These are phyloP conservation scores for Penicilliopsis zonata DNA, from an alignment of 495 filamentous ascomycete species.

Conservation along the genomic window DNA sequence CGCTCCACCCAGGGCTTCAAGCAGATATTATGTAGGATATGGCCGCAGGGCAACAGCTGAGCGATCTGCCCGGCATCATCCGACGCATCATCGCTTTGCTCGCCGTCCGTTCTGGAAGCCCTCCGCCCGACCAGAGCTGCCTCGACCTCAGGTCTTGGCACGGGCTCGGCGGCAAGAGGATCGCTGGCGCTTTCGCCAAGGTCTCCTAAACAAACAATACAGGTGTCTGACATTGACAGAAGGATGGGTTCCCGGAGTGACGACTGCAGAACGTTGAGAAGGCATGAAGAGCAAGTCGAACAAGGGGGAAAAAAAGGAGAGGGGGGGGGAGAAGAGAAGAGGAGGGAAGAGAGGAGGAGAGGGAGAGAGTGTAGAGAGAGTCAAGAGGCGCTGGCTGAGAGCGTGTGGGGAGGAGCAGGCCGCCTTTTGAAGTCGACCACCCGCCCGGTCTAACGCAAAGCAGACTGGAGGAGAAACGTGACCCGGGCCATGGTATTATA, in stretches of 20 bases:
- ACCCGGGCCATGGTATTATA: too few relatives aligned
- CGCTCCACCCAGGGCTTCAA: slow-evolving; percentile 87
- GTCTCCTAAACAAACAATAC: slow-evolving; percentile 92
- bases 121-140: too few relatives aligned
- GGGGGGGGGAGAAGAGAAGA: slow-evolving; percentile 5
- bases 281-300: slow-evolving; percentile 35
- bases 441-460: slow-evolving; percentile 32
- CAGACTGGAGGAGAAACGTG: slow-evolving; percentile 28
- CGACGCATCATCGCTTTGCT: slow-evolving; percentile 13
- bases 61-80: slow-evolving; percentile 44
- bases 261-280: slow-evolving; percentile 18
- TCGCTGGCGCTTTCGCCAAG: slow-evolving; percentile 53
- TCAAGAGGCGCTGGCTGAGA: slow-evolving; percentile 7
- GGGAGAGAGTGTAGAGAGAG: slow-evolving; percentile 15
- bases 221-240: slow-evolving; percentile 74
- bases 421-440: slow-evolving; percentile 35
- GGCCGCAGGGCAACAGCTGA: slow-evolving; percentile 63
- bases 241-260: slow-evolving; percentile 18
- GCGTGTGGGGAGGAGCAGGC: slow-evolving; percentile 27
- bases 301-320: not conserved
- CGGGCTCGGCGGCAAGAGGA: slow-evolving; percentile 30
- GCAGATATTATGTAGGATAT: slow-evolving; percentile 85
- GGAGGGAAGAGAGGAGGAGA: slow-evolving; percentile 8
- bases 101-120: too few relatives aligned
- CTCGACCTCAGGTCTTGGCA: slow-evolving; percentile 33